phyloP scores from a whole-genome alignment of 495 filamentous ascomycete genomes.

The Bathelium albidoporum region DNA sequence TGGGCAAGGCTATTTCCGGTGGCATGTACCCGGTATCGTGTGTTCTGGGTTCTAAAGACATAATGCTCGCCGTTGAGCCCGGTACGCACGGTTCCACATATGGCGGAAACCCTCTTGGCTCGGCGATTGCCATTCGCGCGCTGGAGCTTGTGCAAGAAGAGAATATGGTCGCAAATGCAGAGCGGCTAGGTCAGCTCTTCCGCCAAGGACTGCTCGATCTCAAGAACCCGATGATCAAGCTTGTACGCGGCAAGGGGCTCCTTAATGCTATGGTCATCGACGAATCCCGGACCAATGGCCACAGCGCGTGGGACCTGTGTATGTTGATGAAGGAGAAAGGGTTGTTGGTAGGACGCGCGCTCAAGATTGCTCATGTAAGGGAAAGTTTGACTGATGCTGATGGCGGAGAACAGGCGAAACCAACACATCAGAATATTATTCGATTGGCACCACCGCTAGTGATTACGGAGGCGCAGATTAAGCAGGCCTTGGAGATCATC shows the following conservation, averaged over 20 bases:
- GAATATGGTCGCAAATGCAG: conserved; percentile 69
- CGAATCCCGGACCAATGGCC: conserved; percentile 71
- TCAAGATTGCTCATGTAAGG: conserved; percentile 35
- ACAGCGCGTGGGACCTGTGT: conserved; percentile 94
- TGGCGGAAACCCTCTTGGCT: conserved; percentile 94
- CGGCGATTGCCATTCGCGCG: conserved; percentile 92
- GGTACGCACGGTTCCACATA: conserved; percentile 97
- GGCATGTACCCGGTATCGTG: conserved; percentile 98
- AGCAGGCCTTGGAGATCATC: conserved; percentile 30
- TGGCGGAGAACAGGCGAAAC: conserved; percentile 64
- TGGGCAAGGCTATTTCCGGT: conserved; percentile 95
- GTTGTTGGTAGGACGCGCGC: conserved; percentile 58
- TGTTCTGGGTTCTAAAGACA: conserved; percentile 76
- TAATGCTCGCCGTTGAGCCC: conserved; percentile 96
- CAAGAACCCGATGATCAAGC: conserved; percentile 68
- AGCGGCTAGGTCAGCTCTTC: conserved; percentile 74
- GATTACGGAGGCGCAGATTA: conserved; percentile 34
- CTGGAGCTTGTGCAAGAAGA: conserved; percentile 91
- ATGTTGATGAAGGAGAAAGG: conserved; percentile 94
- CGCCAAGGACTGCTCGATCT: conserved; percentile 62
- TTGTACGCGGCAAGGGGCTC: conserved; percentile 82
- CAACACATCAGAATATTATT: conserved; percentile 94
- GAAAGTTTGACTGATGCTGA: neutral
- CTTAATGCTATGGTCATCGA: conserved; percentile 97
- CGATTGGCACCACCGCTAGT: conserved; percentile 35